Evolutionary conservation across 1,284 basidiomycete species (phyloP).

Genomic region (Cryptococcus sp.): DNA sequence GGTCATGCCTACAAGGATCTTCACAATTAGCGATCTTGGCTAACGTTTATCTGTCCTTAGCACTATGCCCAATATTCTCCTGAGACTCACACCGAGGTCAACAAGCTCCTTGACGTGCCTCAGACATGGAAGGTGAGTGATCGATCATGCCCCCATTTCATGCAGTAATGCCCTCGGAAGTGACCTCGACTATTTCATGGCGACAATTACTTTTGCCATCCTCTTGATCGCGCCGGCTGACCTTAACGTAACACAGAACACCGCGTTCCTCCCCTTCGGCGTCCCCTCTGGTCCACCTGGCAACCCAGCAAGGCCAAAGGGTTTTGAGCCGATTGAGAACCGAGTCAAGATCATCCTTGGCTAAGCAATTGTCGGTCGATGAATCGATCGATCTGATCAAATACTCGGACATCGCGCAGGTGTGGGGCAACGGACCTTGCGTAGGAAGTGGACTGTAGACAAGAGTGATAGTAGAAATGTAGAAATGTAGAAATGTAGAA

Average conservation of each 20-base stretch:
- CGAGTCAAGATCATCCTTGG: constrained; percentile 47
- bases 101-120: constrained; percentile 47
- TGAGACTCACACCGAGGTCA: constrained; percentile 37
- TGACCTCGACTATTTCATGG: background rate
- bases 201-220: background rate
- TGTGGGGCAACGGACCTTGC: too few species aligned
- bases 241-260: constrained; percentile 11
- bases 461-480: too few species aligned
- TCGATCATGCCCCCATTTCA: background rate
- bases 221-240: background rate
- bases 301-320: constrained; percentile 39
- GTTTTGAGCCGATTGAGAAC: constrained; percentile 50
- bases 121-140: constrained; percentile 46
- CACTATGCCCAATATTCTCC: constrained; percentile 40
- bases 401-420: too few species aligned
- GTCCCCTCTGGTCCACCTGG: constrained; percentile 42
- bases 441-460: too few species aligned
- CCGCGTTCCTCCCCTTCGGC: constrained; percentile 57
- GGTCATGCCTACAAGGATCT: background rate
- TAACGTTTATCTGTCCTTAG: constrained; percentile 38
- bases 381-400: too few species aligned
- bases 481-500: too few species aligned
- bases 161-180: background rate
- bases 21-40: background rate
- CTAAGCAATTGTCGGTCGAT: constrained; percentile 2